A percentile compares a stretch with the other conserved stretches of the same genome.
Evolutionary conservation across 495 filamentous ascomycete species (phyloP).

Genomic region (Aspergillus heteromorphus): DNA sequence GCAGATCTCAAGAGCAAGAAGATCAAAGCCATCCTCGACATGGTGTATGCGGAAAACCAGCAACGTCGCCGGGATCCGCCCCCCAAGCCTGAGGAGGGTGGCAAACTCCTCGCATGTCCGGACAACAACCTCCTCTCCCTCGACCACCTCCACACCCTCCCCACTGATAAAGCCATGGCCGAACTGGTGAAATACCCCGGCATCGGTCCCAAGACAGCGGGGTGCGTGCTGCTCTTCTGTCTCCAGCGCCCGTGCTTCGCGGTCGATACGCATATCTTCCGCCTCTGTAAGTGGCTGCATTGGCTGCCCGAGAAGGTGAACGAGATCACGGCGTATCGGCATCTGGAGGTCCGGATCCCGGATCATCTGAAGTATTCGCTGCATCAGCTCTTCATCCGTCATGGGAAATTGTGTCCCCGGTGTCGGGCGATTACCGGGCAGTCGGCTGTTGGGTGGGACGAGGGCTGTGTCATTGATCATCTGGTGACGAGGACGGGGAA

Average conservation of each 20-base stretch:
- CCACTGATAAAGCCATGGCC: conserved; percentile 63
- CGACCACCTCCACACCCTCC: conserved; percentile 68
- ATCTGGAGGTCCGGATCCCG: conserved; percentile 76
- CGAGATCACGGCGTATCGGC: conserved; percentile 67
- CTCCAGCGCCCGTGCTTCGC: conserved; percentile 73
- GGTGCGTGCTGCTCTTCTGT: conserved; percentile 80
- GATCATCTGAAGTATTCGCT: conserved; percentile 84
- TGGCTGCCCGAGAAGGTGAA: conserved; percentile 69
- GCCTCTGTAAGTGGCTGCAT: conserved; percentile 75
- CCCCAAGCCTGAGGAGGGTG: conserved; percentile 22
- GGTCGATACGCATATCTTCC: conserved; percentile 80
- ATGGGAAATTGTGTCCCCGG: conserved; percentile 74
- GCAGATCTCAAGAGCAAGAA: conserved; percentile 63
- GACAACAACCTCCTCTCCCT: conserved; percentile 60
- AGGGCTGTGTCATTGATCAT: conserved; percentile 49
- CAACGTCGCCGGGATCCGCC: conserved; percentile 39
- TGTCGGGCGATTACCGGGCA: conserved; percentile 59
- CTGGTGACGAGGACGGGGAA: conserved; percentile 41
- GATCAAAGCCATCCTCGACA: conserved; percentile 77
- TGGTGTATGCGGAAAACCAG: conserved; percentile 67
- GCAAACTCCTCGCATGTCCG: conserved; percentile 48
- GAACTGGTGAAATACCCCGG: conserved; percentile 73
- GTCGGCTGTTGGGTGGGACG: conserved; percentile 39
- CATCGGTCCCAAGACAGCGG: conserved; percentile 87
- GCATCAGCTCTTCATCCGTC: conserved; percentile 80